phyloP scores from a whole-genome alignment of 306 rosid species.

The Oxytropis ochrocephala region DNA sequence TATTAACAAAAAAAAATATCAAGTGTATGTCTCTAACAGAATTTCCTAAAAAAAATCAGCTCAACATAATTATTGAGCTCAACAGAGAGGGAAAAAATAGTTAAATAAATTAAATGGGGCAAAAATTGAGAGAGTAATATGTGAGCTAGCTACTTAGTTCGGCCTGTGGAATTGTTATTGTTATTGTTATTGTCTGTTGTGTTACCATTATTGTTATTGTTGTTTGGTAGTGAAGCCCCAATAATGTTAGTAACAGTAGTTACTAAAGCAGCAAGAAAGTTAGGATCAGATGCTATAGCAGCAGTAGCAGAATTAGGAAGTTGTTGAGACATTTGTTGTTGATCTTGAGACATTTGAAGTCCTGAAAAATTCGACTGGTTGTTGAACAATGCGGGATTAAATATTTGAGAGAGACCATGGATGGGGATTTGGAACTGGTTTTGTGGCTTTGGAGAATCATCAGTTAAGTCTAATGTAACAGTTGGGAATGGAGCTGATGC shows the following conservation, averaged over 20 bases:
- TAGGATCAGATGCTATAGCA: slow-evolving; percentile 74
- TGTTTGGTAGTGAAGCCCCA: slow-evolving; percentile 38
- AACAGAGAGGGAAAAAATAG: neutral
- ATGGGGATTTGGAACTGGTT: slow-evolving; percentile 49
- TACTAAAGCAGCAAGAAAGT: slow-evolving; percentile 60
- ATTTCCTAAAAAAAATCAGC: slow-evolving; percentile 6
- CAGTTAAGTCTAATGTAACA: slow-evolving; percentile 81
- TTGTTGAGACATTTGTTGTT: slow-evolving; percentile 20
- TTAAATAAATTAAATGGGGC: neutral
- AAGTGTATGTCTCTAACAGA: slow-evolving; percentile 8
- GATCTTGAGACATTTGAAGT: slow-evolving; percentile 66
- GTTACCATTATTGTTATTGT: slow-evolving; percentile 12
- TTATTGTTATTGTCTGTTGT: neutral
- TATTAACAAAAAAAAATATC: slow-evolving; percentile 24
- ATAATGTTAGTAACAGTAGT: slow-evolving; percentile 71
- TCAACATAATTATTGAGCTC: slow-evolving; percentile 19
- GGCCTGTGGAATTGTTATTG: slow-evolving; percentile 30
- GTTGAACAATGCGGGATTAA: slow-evolving; percentile 45
- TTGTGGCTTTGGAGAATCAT: slow-evolving; percentile 43
- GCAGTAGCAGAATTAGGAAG: slow-evolving; percentile 47
- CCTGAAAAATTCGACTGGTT: slow-evolving; percentile 80
- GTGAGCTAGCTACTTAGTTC: slow-evolving; percentile 16
- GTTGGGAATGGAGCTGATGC: slow-evolving; percentile 97
- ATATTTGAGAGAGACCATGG: slow-evolving; percentile 51
- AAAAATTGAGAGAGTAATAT: neutral